Evolutionary conservation across 805 yeast genomes (phyloP).

Genomic region (Yarrowia deformans): DNA sequence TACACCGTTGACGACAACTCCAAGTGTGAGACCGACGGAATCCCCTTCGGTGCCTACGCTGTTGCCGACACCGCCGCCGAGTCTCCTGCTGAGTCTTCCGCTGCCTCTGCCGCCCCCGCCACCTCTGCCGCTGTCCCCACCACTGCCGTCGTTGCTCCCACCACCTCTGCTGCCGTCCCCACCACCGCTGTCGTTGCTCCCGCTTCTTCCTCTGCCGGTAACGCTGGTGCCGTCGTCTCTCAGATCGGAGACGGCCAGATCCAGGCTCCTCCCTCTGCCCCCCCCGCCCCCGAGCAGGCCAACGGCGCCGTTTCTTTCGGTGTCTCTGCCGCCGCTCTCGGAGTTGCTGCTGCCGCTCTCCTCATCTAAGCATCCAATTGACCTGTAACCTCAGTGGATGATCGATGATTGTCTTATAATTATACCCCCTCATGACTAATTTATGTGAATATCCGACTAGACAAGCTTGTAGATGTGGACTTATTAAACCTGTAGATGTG

Average conservation of each 20-base stretch:
- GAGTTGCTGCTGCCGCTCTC: slow-evolving; percentile 35
- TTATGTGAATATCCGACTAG: neutral
- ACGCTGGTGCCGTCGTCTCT: slow-evolving; percentile 15
- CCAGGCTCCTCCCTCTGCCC: slow-evolving; percentile 29
- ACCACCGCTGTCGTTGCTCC: neutral
- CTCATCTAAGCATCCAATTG: slow-evolving; percentile 9
- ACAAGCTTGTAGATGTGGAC: too few species aligned
- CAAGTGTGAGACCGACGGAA: slow-evolving; percentile 43
- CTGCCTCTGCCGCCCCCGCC: slow-evolving; percentile 1
- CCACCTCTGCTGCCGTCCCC: neutral
- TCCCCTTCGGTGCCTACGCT: slow-evolving; percentile 32
- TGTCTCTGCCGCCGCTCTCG: slow-evolving; percentile 31
- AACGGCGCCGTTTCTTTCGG: slow-evolving; percentile 25
- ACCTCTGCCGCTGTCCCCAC: neutral
- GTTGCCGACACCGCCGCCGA: neutral
- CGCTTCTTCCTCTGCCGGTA: neutral
- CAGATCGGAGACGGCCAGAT: slow-evolving; percentile 35
- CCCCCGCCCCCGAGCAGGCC: slow-evolving; percentile 35
- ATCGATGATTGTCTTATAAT: neutral
- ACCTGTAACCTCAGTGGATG: neutral
- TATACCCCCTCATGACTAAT: slow-evolving; percentile 22
- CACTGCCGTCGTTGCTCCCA: neutral
- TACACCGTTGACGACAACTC: slow-evolving; percentile 15
- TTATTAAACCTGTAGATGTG: too few species aligned
- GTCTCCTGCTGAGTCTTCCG: neutral